phyloP scores from a whole-genome alignment of 75 land plant genomes.

The Sequoiadendron giganteum region DNA sequence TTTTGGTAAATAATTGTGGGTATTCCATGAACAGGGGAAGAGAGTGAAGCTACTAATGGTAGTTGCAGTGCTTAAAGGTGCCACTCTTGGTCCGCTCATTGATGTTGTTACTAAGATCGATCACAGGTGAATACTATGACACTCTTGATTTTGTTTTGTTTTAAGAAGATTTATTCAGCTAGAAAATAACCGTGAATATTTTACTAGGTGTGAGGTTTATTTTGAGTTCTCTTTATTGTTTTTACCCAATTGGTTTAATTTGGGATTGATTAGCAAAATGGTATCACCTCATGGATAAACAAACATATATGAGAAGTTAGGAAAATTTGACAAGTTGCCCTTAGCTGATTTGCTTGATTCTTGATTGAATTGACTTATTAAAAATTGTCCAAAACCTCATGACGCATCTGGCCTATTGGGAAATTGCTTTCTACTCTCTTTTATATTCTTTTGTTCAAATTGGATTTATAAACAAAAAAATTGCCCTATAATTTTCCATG shows the following conservation, averaged over 20 bases:
- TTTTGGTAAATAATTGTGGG: not conserved
- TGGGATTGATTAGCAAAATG: too few species aligned
- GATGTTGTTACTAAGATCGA: conserved; percentile 54
- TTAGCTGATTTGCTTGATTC: too few species aligned
- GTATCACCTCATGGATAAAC: too few species aligned
- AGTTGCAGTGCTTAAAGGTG: conserved; percentile 59
- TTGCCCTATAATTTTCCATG: too few species aligned
- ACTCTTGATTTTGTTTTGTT: not conserved
- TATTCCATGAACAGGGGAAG: conserved; percentile 27
- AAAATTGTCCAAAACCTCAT: not conserved
- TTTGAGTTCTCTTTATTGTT: not conserved
- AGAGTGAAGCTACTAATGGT: conserved; percentile 52
- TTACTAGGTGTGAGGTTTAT: not conserved
- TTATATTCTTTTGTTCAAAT: not conserved
- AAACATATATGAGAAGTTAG: too few species aligned
- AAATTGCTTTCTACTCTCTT: not conserved
- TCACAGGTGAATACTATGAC: conserved; percentile 42
- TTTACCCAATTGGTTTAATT: not conserved
- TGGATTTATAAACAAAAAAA: too few species aligned
- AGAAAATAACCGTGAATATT: not conserved
- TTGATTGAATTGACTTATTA: not conserved
- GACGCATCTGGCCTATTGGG: not conserved
- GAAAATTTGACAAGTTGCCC: too few species aligned
- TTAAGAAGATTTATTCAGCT: not conserved
- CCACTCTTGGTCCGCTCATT: conserved; percentile 73